phyloP scores from a whole-genome alignment of 2,329 filamentous ascomycete species.

The Botrytis medusae region DNA sequence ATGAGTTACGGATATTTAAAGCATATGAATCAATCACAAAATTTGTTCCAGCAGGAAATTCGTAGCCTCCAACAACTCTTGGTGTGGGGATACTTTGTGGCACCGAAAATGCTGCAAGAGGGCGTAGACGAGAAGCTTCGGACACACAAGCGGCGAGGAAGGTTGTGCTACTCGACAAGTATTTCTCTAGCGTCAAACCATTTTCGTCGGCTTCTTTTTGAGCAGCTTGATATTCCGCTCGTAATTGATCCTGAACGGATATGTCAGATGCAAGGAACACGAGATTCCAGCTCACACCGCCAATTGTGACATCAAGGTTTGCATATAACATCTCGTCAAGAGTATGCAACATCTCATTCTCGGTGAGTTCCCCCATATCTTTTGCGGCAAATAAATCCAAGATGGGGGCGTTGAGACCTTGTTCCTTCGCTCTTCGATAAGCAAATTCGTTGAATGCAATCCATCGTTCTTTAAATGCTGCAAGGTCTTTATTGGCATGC shows the following conservation, averaged over 20 bases:
- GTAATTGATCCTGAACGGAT: constrained; percentile 34
- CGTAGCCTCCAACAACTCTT: constrained; percentile 40
- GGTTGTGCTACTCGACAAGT: constrained; percentile 34
- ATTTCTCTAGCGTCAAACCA: constrained; percentile 27
- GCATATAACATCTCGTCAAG: constrained; percentile 49
- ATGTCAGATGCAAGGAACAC: constrained; percentile 44
- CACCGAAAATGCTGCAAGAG: constrained; percentile 42
- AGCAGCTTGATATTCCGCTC: constrained; percentile 1
- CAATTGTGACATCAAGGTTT: constrained; percentile 49
- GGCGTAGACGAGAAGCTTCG: constrained; percentile 39
- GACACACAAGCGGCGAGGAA: constrained; percentile 42
- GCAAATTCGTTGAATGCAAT: constrained; percentile 40
- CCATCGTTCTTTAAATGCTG: constrained; percentile 39
- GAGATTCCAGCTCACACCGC: constrained; percentile 46
- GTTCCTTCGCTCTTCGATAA: constrained; percentile 23
- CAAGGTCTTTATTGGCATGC: constrained; percentile 34
- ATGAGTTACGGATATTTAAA: constrained; percentile 44
- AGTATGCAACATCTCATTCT: constrained; percentile 44
- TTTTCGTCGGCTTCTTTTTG: constrained; percentile 8
- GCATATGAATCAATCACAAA: constrained; percentile 47
- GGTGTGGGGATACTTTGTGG: constrained; percentile 43
- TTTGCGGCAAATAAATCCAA: constrained; percentile 30
- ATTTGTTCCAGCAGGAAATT: constrained; percentile 43
- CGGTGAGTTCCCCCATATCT: constrained; percentile 31
- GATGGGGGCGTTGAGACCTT: constrained; percentile 4